Evolutionary conservation across 202 grass and related monocot genomes (phyloP).

Genomic region (Saccharum hybrid): DNA sequence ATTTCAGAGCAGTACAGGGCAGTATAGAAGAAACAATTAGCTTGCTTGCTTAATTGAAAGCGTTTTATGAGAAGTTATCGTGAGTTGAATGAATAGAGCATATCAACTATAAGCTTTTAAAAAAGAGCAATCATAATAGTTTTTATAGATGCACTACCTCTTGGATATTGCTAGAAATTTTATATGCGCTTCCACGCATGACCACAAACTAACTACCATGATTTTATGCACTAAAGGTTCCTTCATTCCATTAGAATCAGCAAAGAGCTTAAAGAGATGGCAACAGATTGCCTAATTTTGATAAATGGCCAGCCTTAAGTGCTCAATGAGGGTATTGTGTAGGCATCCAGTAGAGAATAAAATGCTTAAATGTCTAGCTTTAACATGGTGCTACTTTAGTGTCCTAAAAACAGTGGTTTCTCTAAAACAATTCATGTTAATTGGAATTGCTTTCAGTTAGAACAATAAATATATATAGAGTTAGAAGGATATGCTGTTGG

Average conservation of each 20-base stretch:
- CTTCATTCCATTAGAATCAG: conserved; percentile 32
- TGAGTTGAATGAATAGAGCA: conserved; percentile 6
- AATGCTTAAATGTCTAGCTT: conserved; percentile 30
- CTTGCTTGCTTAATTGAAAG: conserved; percentile 29
- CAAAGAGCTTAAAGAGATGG: conserved; percentile 28
- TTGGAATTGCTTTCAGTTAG: not conserved
- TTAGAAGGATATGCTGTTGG: conserved; percentile 18
- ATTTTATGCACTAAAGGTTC: conserved; percentile 54
- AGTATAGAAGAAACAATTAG: conserved; percentile 34
- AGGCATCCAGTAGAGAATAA: conserved; percentile 40
- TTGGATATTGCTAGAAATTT: conserved; percentile 33
- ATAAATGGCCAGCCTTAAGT: conserved; percentile 17
- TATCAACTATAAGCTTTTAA: conserved; percentile 26
- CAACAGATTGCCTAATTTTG: conserved; percentile 16
- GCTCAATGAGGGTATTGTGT: conserved; percentile 27
- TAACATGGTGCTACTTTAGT: conserved; percentile 25
- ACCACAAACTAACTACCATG: conserved; percentile 43
- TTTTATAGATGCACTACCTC: conserved; percentile 35
- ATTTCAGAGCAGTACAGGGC: conserved; percentile 31
- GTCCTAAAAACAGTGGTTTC: conserved; percentile 21
- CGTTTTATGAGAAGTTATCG: conserved; percentile 25
- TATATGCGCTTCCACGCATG: conserved; percentile 22
- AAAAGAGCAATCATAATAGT: conserved; percentile 37
- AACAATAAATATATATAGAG: conserved; percentile 1
- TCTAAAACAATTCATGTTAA: not conserved